Conservation (phyloP, 148 eudicot species). For the Cornus controversa region DNA sequence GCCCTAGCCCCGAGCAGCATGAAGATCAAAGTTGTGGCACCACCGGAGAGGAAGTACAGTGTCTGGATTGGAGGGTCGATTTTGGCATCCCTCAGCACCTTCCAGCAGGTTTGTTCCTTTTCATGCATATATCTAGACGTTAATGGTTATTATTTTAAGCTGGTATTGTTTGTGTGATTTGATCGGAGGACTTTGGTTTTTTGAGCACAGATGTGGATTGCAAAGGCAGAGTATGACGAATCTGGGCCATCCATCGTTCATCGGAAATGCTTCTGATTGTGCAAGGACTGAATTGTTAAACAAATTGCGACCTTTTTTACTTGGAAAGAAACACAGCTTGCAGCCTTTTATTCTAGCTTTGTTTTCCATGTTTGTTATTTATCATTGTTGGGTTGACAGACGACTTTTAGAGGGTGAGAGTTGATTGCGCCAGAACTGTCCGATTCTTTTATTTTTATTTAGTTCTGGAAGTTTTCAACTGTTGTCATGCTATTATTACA, state of each 20-base stretch:
- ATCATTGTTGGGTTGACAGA: background rate
- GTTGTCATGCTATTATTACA: background rate
- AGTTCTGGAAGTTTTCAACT: background rate
- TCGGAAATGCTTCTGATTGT: conserved; percentile 52
- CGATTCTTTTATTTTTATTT: background rate
- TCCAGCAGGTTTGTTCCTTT: conserved; percentile 60
- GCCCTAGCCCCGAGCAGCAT: conserved; percentile 87
- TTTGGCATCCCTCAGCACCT: conserved; percentile 89
- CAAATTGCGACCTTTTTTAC: background rate
- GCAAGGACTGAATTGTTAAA: background rate
- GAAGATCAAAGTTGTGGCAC: conserved; percentile 94
- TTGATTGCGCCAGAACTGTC: background rate
- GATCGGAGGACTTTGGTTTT: background rate
- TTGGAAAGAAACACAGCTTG: background rate
- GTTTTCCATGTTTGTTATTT: background rate
- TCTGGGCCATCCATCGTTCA: conserved; percentile 67
- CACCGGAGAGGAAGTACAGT: conserved; percentile 94
- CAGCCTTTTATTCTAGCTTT: background rate
- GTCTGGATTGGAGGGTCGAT: conserved; percentile 94
- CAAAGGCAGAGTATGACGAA: conserved; percentile 62
- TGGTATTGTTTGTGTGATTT: background rate
- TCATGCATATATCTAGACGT: background rate
- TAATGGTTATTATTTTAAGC: background rate
- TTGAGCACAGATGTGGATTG: conserved; percentile 61
- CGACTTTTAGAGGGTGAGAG: conserved; percentile 10